phyloP scores from a whole-genome alignment of 2,329 filamentous ascomycete genomes.

The Aquanectria penicillioides region DNA sequence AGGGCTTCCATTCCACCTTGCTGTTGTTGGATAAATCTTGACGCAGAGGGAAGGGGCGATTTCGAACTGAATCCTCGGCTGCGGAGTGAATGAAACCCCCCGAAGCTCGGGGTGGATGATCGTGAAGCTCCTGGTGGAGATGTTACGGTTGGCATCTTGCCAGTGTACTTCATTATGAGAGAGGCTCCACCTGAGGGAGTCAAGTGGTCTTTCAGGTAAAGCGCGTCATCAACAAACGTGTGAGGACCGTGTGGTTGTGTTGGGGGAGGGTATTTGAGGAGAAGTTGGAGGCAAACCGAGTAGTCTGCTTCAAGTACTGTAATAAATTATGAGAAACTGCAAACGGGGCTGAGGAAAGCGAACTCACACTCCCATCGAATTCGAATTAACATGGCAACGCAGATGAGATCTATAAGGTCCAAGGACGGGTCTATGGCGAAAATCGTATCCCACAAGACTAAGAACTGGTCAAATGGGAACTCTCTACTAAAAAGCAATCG shows the following conservation, averaged over 20 bases:
- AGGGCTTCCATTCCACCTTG: constrained; percentile 74
- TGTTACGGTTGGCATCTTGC: constrained; percentile 55
- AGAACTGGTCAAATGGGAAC: constrained; percentile 86
- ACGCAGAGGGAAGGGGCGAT: constrained; percentile 59
- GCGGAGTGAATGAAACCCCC: constrained; percentile 49
- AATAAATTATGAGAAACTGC: constrained; percentile 36
- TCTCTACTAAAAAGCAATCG: constrained; percentile 92
- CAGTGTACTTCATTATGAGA: constrained; percentile 78
- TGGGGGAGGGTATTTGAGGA: constrained; percentile 85
- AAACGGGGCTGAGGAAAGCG: neutral
- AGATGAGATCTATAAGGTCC: constrained; percentile 88
- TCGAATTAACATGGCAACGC: constrained; percentile 90
- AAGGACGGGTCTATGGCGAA: constrained; percentile 87
- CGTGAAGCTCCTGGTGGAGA: constrained; percentile 39
- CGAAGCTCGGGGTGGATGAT: constrained; percentile 49
- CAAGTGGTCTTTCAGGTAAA: constrained; percentile 76
- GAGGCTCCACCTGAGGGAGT: constrained; percentile 68
- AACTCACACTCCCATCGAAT: constrained; percentile 87
- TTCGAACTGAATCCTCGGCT: constrained; percentile 53
- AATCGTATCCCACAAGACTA: constrained; percentile 89
- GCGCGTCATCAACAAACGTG: constrained; percentile 86
- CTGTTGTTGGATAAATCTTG: constrained; percentile 65
- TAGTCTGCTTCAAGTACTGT: constrained; percentile 88
- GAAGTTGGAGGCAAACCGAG: constrained; percentile 80
- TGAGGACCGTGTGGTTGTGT: constrained; percentile 71